Conservation (phyloP, 164 flowering plant genomes). For the Tetracentron sinense region DNA sequence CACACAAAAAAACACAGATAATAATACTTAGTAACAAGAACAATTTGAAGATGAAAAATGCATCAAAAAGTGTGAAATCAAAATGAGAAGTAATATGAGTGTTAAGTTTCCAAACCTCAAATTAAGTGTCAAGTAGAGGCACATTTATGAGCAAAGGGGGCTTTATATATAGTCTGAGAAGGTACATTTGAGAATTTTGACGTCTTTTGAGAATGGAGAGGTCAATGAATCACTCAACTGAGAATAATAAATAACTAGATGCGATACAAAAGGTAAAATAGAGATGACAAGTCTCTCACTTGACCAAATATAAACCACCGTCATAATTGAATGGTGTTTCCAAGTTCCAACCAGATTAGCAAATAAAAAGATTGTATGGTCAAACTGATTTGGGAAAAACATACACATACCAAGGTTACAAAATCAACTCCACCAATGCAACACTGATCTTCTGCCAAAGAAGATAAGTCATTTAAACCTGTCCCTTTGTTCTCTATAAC, state of each 20-base stretch:
- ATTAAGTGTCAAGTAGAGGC: neutral
- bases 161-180: neutral
- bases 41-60: too few relatives aligned
- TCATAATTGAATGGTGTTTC: neutral
- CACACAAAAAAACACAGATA: too few relatives aligned
- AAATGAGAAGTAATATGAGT: too few relatives aligned
- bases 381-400: neutral
- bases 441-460: slow-evolving; percentile 22
- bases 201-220: neutral
- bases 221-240: neutral
- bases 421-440: slow-evolving; percentile 78
- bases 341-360: neutral
- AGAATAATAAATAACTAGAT: neutral
- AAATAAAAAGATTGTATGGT: neutral
- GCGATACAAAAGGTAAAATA: neutral
- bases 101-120: neutral
- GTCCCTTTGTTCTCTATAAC: slow-evolving; percentile 10
- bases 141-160: neutral
- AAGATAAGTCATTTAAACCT: slow-evolving; percentile 8
- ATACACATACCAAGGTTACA: slow-evolving; percentile 62
- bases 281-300: neutral
- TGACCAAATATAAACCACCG: neutral
- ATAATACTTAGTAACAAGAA: too few relatives aligned
- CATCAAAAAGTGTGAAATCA: too few relatives aligned
- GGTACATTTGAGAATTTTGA: neutral